Evolutionary conservation across 1,284 basidiomycete species (phyloP), one percentile per base, ranked within the genome.

Genomic region (Pseudozyma flocculosa): DNA sequence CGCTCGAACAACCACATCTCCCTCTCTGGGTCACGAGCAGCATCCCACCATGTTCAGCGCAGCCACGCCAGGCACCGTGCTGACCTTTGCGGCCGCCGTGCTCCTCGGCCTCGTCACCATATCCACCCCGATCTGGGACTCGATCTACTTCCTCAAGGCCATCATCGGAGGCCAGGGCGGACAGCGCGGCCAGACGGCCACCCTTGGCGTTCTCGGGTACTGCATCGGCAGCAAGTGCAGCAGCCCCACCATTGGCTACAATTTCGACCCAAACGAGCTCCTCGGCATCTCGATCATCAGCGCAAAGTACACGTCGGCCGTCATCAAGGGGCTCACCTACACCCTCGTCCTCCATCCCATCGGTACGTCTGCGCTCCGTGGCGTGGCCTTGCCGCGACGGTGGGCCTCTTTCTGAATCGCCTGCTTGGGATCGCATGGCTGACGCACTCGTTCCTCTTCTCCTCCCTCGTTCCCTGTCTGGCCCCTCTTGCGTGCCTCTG

Each of bases 241-340:
- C 50, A 40, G 21, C 22, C 43, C 59, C 19, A 61, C 56, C n/a
- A 57, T 72, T n/a, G 68, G 70, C 38, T 72, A 72, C 51, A 34
- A 46, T 4, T 61, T 73, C 38, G 61, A 73, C 43, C 70, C 67
- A n/a, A 72, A 69, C n/a, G 50, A 70, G 56, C 63, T 73, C 4
- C 67, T 69, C 30, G 67, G 61, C 21, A 60, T 68, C 39, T 36
- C 56, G 17, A 45, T 62, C 56, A 48, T 70, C 46, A 41, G 49
- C 13, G 52, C 50, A 21, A 61, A 56, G 21, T 72, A 67, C 52
- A 60, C 66, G 23, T 42, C 50, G 7, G 54, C 60, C 22, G 51
- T 72, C 47, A 61, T 75, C 58, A 71, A 73, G 40, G 68, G 62
- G 17, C 56, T 75, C 39, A 75, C 70, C 49, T 75, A 75, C 54